Evolutionary conservation across 2,329 filamentous ascomycete genomes (phyloP), one percentile per base, ranked within the genome.

Genomic region (Fusarium foetens): DNA sequence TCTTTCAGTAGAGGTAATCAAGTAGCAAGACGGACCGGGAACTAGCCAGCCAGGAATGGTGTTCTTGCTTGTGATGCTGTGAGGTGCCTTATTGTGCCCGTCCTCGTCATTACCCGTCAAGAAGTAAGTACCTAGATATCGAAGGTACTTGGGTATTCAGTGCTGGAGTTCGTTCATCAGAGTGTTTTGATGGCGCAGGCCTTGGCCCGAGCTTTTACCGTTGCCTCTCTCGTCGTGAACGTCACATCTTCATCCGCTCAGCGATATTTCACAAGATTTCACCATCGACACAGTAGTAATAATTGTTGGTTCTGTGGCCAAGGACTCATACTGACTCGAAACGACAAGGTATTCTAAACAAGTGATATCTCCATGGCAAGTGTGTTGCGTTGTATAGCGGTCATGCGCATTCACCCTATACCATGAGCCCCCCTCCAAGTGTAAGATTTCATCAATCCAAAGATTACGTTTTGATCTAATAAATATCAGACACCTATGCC

Each of bases 401-500:
- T 42, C 62, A 77, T 77, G 75, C 62, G 36, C 51, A 41, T 51
- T 61, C 61, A 68, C 60, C 60, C 45, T 53, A 52, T 53, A 70
- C 63, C 65, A 79, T 79, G 77, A 78, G 72, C 59, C 76, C 71
- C 48, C 76, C 74, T 57, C 75, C 76, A 62, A 77, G 72, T 41
- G 76, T 78, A 54, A 76, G 70, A 38, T 58, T 31, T 36, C 29
- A 53, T 49, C 25, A 42, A 39, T 41, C n/a, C 27, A 25, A 25
- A 39, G 35, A 25, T 45, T 39, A 25, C 9, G 33, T 29, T 29
- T 27, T 14, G 36, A 21, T 16, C 42, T 72, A 42, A 72, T 41
- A 6, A n/a, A 29, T 9, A 38, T 43, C 49, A 84, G 83, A 84
- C 83, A 38, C 80, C 82, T 8, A 79, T 80, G 11, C 81, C 83